phyloP scores from a whole-genome alignment of 495 filamentous ascomycete genomes.

The Neurospora sublineolata region DNA sequence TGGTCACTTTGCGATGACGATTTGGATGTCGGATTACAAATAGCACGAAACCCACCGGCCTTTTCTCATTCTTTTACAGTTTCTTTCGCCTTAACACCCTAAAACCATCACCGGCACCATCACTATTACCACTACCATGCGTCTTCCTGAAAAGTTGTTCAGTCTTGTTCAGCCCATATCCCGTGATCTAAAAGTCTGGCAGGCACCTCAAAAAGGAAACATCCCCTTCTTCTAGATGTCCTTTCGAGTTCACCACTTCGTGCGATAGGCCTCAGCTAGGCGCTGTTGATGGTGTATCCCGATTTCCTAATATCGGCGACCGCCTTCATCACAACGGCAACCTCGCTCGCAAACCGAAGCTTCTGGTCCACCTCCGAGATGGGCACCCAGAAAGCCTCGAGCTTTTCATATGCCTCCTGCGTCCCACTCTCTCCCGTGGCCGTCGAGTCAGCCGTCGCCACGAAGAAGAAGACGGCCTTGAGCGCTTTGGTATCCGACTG shows the following conservation, averaged over 20 bases:
- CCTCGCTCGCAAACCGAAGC: conserved; percentile 19
- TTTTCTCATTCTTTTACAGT: background rate
- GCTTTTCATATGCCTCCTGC: conserved; percentile 21
- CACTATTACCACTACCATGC: background rate
- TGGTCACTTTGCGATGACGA: background rate
- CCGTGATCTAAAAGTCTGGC: background rate
- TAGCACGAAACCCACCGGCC: background rate
- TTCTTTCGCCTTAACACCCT: background rate
- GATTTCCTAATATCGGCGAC: conserved; percentile 14
- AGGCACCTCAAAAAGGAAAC: background rate
- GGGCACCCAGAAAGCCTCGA: conserved; percentile 15
- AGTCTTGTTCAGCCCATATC: background rate
- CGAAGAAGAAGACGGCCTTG: conserved; percentile 23
- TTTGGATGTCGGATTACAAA: background rate
- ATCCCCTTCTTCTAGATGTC: background rate
- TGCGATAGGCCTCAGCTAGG: background rate
- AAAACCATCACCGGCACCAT: background rate
- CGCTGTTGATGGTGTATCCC: conserved; percentile 9
- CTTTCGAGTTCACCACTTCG: background rate
- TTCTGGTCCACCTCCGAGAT: conserved; percentile 10
- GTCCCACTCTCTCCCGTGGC: conserved; percentile 7
- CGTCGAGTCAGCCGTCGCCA: conserved; percentile 20
- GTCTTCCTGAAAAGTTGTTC: background rate
- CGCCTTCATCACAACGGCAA: conserved; percentile 13
- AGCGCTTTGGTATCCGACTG: conserved; percentile 15